A percentile compares a stretch with the other conserved stretches of the same genome.
Evolutionary conservation across 2,329 filamentous ascomycete species (phyloP).

Genomic region (Fusarium nelsonii): DNA sequence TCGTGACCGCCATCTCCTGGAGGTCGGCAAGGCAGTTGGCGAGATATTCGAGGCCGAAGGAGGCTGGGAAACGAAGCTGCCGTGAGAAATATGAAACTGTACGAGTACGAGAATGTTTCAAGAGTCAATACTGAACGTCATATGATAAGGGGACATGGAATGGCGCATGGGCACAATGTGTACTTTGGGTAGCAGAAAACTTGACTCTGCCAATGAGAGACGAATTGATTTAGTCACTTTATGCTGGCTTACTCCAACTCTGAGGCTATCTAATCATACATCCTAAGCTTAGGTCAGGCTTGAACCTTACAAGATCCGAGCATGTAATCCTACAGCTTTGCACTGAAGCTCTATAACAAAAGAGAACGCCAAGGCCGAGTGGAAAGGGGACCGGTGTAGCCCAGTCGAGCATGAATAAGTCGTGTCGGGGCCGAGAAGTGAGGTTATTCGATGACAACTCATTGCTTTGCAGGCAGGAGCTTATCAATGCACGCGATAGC

Average conservation of each 20-base stretch:
- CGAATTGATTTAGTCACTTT: neutral
- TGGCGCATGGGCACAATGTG: conserved; percentile 9
- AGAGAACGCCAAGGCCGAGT: conserved; percentile 37
- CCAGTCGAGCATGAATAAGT: conserved; percentile 36
- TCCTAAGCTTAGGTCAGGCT: neutral
- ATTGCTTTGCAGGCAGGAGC: conserved; percentile 41
- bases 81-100: conserved; percentile 1
- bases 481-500: conserved; percentile 47
- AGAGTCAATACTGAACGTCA: conserved; percentile 9
- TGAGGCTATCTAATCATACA: neutral
- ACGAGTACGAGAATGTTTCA: neutral
- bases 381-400: conserved; percentile 20
- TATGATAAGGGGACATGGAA: neutral
- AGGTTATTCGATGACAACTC: conserved; percentile 15
- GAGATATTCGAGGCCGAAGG: conserved; percentile 51
- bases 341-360: conserved; percentile 23
- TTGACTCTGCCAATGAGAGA: neutral
- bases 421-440: conserved; percentile 6
- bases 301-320: conserved; percentile 21
- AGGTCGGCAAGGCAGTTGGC: conserved; percentile 56
- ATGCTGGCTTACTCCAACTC: neutral
- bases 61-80: conserved; percentile 45
- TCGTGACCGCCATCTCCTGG: conserved; percentile 59
- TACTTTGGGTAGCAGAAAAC: neutral
- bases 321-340: conserved; percentile 11